Evolutionary conservation across 768 basidiomycete species (phyloP).

Genomic region (Trichaptum fuscoviolaceum): DNA sequence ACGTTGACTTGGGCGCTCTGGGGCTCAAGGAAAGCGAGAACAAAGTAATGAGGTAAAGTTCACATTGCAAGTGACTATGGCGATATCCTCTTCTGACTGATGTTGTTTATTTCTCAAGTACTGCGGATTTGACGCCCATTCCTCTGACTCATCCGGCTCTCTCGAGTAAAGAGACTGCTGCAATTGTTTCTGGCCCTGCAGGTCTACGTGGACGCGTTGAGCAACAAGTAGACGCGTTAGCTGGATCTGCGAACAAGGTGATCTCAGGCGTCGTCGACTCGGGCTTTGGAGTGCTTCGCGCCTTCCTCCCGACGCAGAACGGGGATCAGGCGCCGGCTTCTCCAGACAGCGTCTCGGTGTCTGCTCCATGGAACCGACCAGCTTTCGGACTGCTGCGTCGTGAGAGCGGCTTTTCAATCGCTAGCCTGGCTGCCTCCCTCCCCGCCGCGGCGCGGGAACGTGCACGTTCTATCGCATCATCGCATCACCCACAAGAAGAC

Average conservation of each 20-base stretch:
- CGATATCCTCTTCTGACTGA: neutral
- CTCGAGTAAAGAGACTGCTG: conserved; percentile 38
- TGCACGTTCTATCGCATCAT: conserved; percentile 21
- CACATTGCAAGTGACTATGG: neutral
- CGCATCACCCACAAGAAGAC: conserved; percentile 24
- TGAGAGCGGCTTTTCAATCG: conserved; percentile 80
- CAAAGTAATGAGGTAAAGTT: conserved; percentile 47
- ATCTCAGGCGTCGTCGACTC: conserved; percentile 85
- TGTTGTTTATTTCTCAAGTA: conserved; percentile 27
- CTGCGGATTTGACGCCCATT: conserved; percentile 78
- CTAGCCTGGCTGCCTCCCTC: conserved; percentile 63
- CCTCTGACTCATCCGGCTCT: conserved; percentile 55
- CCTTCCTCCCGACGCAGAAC: conserved; percentile 32
- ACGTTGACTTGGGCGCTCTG: conserved; percentile 78
- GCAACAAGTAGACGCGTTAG: conserved; percentile 74
- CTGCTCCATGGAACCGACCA: conserved; percentile 42
- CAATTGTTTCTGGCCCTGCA: conserved; percentile 41
- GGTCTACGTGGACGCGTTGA: conserved; percentile 71
- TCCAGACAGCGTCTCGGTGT: conserved; percentile 20
- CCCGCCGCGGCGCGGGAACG: conserved; percentile 41
- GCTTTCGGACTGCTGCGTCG: conserved; percentile 67
- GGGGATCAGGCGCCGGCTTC: conserved; percentile 15
- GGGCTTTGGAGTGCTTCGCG: conserved; percentile 81
- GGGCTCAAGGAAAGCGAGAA: conserved; percentile 57
- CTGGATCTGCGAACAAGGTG: conserved; percentile 76